Base-by-base conservation (phyloP, 129 eudicot genomes). In the Flaveria brownii region DNA sequence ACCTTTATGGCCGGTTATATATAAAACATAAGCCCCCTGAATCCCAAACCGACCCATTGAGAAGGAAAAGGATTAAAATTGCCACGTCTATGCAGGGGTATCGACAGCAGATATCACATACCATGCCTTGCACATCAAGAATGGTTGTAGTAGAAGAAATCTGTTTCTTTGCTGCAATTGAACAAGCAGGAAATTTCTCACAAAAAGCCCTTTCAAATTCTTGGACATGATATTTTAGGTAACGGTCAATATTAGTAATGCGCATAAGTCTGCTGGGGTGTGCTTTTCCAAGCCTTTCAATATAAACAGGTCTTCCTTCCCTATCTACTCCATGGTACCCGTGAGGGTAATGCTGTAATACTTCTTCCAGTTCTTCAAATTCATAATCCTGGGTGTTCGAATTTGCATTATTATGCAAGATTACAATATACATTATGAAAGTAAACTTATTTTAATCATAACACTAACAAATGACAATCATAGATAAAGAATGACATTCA, bases 251-350 rank as follows among this genome's bases (percentile, higher is more conserved):
- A 7, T 93, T 70, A 50, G 98, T 92, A 57, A 90, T 82, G 62
- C 87, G 85, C 94, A 92, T 88, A 73, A 92, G 87, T 64, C 84
- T 89, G 74, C 90, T 80, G 16, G 98, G 98, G 70, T 92, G 88
- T n/a, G 96, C 96, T 84, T 83, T 86, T 6, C 98, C 98, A 54
- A 93, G 92, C 85, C 98, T 84, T 83, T 93, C 98, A 20, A 93
- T 93, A 80, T 93, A 93, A 79, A 93, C 88, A 80, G 98, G 98
- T 28, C 98, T 85, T 76, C 98, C 98, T 68, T 87, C 97, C 80
- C 79, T 85, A 77, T 93, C 98, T 55, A 93, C 96, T 36, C 98
- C 98, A 87, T 93, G 98, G 85, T 90, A 90, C 64, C 98, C 98
- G 72, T 93, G 98, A 59, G 98, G 98, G 65, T 93, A 93, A 75